A percentile compares a stretch with the other conserved stretches of the same genome.
These are phyloP conservation scores for Cucurbita maxima DNA, from an alignment of 306 rosid species.

Conservation along the genomic window DNA sequence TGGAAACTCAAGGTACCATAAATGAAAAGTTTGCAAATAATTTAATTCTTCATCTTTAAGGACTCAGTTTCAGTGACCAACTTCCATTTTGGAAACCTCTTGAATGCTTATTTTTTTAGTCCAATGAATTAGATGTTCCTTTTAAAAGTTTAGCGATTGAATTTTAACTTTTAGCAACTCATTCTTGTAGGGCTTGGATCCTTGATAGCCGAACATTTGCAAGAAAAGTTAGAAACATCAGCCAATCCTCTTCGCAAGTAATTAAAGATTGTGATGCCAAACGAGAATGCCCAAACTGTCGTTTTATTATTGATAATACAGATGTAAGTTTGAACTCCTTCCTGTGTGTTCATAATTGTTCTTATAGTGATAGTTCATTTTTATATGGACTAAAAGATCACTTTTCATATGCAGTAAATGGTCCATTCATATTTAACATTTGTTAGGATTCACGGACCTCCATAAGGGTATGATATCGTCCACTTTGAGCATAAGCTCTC, in stretches of 20 bases:
- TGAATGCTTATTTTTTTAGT: not conserved
- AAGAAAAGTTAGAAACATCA: conserved; percentile 52
- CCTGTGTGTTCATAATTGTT: conserved; percentile 1
- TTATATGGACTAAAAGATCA: not conserved
- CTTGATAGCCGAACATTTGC: conserved; percentile 60
- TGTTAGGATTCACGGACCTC: too few relatives aligned
- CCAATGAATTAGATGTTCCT: not conserved
- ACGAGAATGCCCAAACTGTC: conserved; percentile 78
- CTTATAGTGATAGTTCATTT: not conserved
- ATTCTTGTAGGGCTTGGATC: conserved; percentile 61
- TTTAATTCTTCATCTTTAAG: not conserved
- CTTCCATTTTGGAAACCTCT: not conserved
- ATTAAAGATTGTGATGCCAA: conserved; percentile 61
- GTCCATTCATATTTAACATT: not conserved
- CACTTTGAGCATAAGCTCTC: too few relatives aligned
- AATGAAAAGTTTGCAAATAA: not conserved
- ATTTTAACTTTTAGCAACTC: conserved; percentile 2
- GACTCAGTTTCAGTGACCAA: not conserved
- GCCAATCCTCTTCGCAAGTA: conserved; percentile 29
- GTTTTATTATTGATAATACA: conserved; percentile 38
- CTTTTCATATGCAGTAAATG: not conserved
- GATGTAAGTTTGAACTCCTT: conserved; percentile 49
- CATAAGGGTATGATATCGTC: too few relatives aligned
- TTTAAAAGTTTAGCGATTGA: not conserved
- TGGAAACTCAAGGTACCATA: not conserved